phyloP scores from a whole-genome alignment of 345 rosid genomes.

The Moricandia moricandioides region DNA sequence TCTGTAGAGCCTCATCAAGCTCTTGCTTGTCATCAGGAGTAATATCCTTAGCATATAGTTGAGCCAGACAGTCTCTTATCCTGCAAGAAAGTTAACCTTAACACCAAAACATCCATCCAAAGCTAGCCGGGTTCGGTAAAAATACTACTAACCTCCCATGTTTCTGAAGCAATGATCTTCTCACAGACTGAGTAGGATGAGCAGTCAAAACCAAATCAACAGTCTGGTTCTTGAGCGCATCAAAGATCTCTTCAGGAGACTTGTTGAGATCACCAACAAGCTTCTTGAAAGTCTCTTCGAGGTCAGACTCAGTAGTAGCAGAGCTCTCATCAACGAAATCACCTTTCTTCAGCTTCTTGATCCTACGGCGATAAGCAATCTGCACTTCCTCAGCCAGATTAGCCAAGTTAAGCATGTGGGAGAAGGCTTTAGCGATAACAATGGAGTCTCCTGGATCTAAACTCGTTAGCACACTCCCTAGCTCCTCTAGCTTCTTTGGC shows the following conservation, averaged over 20 bases:
- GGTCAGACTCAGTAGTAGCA: constrained; percentile 91
- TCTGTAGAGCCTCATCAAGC: constrained; percentile 91
- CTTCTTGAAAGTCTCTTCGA: constrained; percentile 86
- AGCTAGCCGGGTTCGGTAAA: background rate
- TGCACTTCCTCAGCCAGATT: constrained; percentile 98
- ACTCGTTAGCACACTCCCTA: constrained; percentile 74
- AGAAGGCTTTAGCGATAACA: constrained; percentile 77
- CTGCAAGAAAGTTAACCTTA: constrained; percentile 40
- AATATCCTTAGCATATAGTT: constrained; percentile 85
- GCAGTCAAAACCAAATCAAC: constrained; percentile 98
- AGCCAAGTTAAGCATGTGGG: constrained; percentile 96
- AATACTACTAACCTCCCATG: constrained; percentile 63
- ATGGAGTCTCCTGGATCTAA: constrained; percentile 95
- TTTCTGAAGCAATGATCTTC: constrained; percentile 95
- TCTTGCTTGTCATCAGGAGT: constrained; percentile 99
- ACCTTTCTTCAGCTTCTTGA: constrained; percentile 81
- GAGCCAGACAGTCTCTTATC: constrained; percentile 83
- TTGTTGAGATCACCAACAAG: constrained; percentile 79
- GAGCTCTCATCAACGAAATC: constrained; percentile 79
- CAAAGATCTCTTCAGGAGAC: constrained; percentile 90
- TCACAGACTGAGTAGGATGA: constrained; percentile 95
- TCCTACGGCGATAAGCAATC: constrained; percentile 80
- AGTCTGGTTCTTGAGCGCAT: constrained; percentile 93
- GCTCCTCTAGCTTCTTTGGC: constrained; percentile 77
- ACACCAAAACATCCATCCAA: background rate